Conservation (phyloP, 2,329 filamentous ascomycete species). For the Stemphylium lycopersici region DNA sequence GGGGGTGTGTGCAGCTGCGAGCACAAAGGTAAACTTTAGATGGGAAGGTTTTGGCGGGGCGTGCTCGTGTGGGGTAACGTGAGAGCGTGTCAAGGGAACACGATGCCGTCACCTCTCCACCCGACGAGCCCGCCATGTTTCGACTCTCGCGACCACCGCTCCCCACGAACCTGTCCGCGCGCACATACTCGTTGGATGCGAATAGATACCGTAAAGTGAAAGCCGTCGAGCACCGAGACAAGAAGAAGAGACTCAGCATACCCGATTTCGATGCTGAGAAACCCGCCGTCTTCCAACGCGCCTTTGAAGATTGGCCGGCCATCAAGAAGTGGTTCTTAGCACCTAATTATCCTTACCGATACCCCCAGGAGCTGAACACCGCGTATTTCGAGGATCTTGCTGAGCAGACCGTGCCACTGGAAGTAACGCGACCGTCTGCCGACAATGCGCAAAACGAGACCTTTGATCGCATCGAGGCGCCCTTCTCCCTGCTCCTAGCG, state of each 20-base stretch:
- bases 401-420: conserved; percentile 62
- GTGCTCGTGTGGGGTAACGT: conserved; percentile 24
- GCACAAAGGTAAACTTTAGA: conserved; percentile 16
- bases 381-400: conserved; percentile 49
- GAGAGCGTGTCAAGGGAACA: conserved; percentile 23
- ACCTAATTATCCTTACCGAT: background rate
- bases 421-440: conserved; percentile 55
- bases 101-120: background rate
- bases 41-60: conserved; percentile 31
- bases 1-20: conserved; percentile 8
- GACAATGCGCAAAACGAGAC: conserved; percentile 37
- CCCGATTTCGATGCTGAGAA: conserved; percentile 22
- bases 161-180: background rate
- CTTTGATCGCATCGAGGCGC: conserved; percentile 66
- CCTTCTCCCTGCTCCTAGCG: conserved; percentile 69
- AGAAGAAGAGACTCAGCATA: conserved; percentile 12
- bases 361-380: conserved; percentile 26
- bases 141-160: background rate
- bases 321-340: conserved; percentile 41
- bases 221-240: conserved; percentile 6
- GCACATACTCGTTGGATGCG: background rate
- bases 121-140: background rate
- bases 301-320: conserved; percentile 34
- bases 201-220: background rate
- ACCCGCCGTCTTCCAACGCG: conserved; percentile 31